Evolutionary conservation across 2,329 filamentous ascomycete genomes (phyloP), one percentile per base, ranked within the genome.

Genomic region (Colletotrichum sp.): DNA sequence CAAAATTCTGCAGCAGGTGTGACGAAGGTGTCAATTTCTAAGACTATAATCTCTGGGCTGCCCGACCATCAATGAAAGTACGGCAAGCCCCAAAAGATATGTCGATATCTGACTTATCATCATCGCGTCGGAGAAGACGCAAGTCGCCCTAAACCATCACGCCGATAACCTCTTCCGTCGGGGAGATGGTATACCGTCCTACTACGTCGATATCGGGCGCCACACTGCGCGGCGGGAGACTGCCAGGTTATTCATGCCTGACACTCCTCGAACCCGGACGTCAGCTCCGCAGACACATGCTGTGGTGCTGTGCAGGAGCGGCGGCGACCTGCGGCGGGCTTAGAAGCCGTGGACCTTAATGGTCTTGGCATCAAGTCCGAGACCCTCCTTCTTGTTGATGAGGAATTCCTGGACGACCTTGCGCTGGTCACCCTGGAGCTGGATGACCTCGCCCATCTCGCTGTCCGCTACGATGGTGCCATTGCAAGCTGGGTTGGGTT

Each of bases 391-490:
- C 92, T 98, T 98, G 90, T 98, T 95, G 88, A 93, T 93, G 88
- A 99, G 93, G 90, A 99, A 99, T 85, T 98, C 96, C 88, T 98
- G 95, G 86, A 98, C 95, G 92, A 98, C 96, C 90, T 98, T 98
- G 89, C 97, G 96, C 91, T 99, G 97, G 87, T 99, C 97, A 84
- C 97, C 97, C 89, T 99, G 97, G 85, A 99, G 94, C 92, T 99
- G 97, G 85, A 99, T 98, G 92, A 99, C 96, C 91, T 99, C 96
- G 86, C 96, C 96, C 95, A 98, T 98, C 89, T 98, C 96, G 82
- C 92, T 92, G 89, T 99, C 96, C 85, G 93, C 93, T 88, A 99
- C 96, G 87, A 99, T 98, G 89, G 96, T 99, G 92, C 97, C 97
- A 98, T 99, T 99, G 95, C 96, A 99, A 88, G 97, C 96, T 95